phyloP scores from a whole-genome alignment of 2,329 filamentous ascomycete species.

The Teratosphaeria epicoccoides region DNA sequence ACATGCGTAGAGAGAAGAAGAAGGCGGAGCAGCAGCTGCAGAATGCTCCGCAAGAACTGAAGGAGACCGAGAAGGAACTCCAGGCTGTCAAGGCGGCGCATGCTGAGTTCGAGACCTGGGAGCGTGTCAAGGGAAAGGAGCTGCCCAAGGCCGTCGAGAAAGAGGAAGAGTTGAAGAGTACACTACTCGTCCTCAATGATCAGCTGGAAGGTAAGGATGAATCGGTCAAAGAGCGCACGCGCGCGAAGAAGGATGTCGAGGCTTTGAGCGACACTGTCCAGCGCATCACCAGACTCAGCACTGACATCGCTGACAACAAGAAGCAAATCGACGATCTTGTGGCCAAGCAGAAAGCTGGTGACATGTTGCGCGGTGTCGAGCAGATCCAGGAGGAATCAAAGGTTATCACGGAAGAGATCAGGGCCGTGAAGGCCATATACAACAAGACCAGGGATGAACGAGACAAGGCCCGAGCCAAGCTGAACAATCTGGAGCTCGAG shows the following conservation, averaged over 20 bases:
- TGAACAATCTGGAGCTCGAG: slow-evolving; percentile 60
- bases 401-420: slow-evolving; percentile 55
- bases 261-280: slow-evolving; percentile 64
- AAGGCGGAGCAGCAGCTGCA: slow-evolving; percentile 11
- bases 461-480: slow-evolving; percentile 57
- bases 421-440: slow-evolving; percentile 52
- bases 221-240: slow-evolving; percentile 49
- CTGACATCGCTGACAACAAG: slow-evolving; percentile 61
- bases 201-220: slow-evolving; percentile 55
- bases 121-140: slow-evolving; percentile 55
- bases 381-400: slow-evolving; percentile 73
- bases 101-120: slow-evolving; percentile 62
- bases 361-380: slow-evolving; percentile 59
- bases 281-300: slow-evolving; percentile 61
- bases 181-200: slow-evolving; percentile 29
- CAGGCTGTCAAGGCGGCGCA: slow-evolving; percentile 47
- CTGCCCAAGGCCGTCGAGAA: slow-evolving; percentile 60
- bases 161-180: slow-evolving; percentile 39
- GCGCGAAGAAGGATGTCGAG: slow-evolving; percentile 63
- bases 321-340: slow-evolving; percentile 63
- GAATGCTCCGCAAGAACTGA: slow-evolving; percentile 44
- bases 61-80: slow-evolving; percentile 45
- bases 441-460: slow-evolving; percentile 57
- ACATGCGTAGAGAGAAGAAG: slow-evolving; percentile 47
- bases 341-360: slow-evolving; percentile 61